A percentile compares a stretch with the other conserved stretches of the same genome.
phyloP scores from a whole-genome alignment of 257 asterid species.

The Penstemon eatonii region DNA sequence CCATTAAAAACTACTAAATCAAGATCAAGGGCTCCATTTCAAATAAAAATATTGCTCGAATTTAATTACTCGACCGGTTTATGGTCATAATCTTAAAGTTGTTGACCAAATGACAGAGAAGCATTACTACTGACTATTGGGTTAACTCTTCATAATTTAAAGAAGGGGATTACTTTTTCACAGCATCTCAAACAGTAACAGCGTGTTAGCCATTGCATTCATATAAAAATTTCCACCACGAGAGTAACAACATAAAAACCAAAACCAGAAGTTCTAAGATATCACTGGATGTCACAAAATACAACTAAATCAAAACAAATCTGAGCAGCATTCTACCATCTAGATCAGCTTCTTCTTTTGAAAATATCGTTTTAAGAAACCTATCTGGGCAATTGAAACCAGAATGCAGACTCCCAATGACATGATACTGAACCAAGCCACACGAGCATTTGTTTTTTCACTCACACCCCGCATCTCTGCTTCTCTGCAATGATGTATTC shows the following conservation, averaged over 20 bases:
- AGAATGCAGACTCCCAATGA: constrained; percentile 69
- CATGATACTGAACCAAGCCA: constrained; percentile 78
- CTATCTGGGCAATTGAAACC: constrained; percentile 55
- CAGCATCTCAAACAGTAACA: constrained; percentile 7
- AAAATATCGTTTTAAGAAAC: constrained; percentile 67
- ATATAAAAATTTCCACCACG: constrained; percentile 15
- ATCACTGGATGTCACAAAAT: constrained; percentile 22
- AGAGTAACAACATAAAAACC: constrained; percentile 18
- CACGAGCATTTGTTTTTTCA: constrained; percentile 67
- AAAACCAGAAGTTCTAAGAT: constrained; percentile 9
- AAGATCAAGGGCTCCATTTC: too few relatives aligned
- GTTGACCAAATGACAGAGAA: too few relatives aligned
- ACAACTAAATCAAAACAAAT: constrained; percentile 27
- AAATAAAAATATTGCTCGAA: too few relatives aligned
- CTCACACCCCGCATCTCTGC: constrained; percentile 71
- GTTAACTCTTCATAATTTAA: too few relatives aligned
- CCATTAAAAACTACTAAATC: too few relatives aligned
- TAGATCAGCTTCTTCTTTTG: constrained; percentile 87
- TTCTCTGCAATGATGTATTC: constrained; percentile 51
- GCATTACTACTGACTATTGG: too few relatives aligned
- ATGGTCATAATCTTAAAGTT: too few relatives aligned
- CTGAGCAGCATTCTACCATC: constrained; percentile 22
- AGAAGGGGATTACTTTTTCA: neutral
- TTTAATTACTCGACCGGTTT: too few relatives aligned
- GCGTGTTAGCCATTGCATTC: constrained; percentile 1